Evolutionary conservation across 2,329 filamentous ascomycete genomes (phyloP).

Genomic region (Aspergillus sp.): DNA sequence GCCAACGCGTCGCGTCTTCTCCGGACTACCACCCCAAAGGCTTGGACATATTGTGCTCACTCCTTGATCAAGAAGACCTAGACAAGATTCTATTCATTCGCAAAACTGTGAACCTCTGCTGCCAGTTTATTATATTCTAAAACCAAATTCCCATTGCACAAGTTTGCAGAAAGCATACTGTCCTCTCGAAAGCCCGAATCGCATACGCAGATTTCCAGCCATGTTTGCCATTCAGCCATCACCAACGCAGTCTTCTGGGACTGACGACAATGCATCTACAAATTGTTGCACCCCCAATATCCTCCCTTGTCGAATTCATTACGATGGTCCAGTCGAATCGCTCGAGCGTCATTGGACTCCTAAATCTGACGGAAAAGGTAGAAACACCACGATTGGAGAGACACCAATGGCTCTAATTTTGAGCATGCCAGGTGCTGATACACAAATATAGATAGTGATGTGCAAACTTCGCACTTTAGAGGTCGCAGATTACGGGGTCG

Average conservation of each 20-base stretch:
- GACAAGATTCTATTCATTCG: not conserved
- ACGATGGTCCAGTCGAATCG: constrained; percentile 66
- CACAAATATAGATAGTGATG: constrained; percentile 19
- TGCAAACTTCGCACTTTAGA: constrained; percentile 64
- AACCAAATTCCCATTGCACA: too few relatives aligned
- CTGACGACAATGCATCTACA: constrained; percentile 12
- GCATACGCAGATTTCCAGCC: not conserved
- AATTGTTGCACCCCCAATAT: constrained; percentile 60
- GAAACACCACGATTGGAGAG: not conserved
- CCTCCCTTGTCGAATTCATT: constrained; percentile 74
- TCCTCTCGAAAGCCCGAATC: too few relatives aligned
- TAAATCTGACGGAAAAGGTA: constrained; percentile 39
- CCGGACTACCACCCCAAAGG: not conserved
- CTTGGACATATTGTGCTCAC: too few relatives aligned
- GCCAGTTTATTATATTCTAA: not conserved
- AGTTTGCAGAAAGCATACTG: too few relatives aligned
- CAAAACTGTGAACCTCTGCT: not conserved
- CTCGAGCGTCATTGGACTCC: constrained; percentile 68
- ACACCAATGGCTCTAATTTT: constrained; percentile 13
- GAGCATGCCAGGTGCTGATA: constrained; percentile 34
- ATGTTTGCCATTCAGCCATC: constrained; percentile 34
- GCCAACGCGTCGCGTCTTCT: constrained; percentile 24
- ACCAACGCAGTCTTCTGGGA: constrained; percentile 14
- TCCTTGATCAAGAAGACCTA: too few relatives aligned
- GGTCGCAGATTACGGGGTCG: constrained; percentile 74